Evolutionary conservation across 768 basidiomycete genomes (phyloP).

Genomic region (Suillus lakei): DNA sequence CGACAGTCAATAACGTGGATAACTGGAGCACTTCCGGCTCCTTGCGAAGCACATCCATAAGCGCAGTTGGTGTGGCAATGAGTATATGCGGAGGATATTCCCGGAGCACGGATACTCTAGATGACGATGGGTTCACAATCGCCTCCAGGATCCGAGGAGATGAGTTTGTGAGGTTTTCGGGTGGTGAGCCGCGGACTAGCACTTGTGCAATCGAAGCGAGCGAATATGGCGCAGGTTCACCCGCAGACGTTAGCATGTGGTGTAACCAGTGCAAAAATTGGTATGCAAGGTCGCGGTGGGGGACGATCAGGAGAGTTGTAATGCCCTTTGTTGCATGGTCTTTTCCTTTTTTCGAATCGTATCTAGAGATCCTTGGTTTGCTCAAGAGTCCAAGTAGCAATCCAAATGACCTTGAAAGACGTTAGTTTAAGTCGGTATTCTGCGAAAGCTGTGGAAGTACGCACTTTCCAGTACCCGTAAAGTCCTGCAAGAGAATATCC

Average conservation of each 20-base stretch:
- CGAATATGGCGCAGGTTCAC: constrained; percentile 33
- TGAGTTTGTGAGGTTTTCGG: constrained; percentile 32
- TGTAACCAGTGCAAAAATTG: constrained; percentile 72
- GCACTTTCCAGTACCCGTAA: constrained; percentile 83
- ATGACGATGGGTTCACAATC: constrained; percentile 26
- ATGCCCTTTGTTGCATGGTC: constrained; percentile 37
- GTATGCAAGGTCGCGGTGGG: constrained; percentile 73
- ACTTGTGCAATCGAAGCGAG: constrained; percentile 59
- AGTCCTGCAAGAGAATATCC: constrained; percentile 70
- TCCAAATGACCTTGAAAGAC: constrained; percentile 66
- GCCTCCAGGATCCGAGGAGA: constrained; percentile 33
- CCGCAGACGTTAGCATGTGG: constrained; percentile 44
- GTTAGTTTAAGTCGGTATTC: constrained; percentile 5
- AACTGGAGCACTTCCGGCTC: constrained; percentile 51
- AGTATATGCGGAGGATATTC: constrained; percentile 64
- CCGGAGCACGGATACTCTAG: constrained; percentile 43
- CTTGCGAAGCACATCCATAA: constrained; percentile 57
- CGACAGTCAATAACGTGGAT: constrained; percentile 55
- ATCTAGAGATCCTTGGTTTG: constrained; percentile 46
- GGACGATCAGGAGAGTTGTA: constrained; percentile 67
- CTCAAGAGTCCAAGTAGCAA: constrained; percentile 67
- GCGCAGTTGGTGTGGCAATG: constrained; percentile 72
- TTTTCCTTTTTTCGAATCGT: constrained; percentile 21
- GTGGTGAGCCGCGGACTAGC: constrained; percentile 57
- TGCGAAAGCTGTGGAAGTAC: constrained; percentile 27